These are phyloP conservation scores for Herpotrichia juniperi DNA, from an alignment of 2,329 filamentous ascomycete genomes.

Conservation along the genomic window DNA sequence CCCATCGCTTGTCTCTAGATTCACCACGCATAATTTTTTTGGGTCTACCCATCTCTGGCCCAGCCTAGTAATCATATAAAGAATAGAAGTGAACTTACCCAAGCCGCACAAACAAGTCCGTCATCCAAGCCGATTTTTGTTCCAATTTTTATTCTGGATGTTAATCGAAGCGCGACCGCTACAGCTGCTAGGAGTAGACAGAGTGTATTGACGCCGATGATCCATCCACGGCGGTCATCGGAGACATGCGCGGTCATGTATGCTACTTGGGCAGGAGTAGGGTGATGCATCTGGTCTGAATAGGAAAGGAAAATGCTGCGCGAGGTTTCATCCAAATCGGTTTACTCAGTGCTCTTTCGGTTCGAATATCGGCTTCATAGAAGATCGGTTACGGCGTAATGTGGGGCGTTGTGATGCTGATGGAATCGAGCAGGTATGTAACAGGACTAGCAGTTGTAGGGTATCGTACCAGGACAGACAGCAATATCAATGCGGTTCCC, in stretches of 20 bases:
- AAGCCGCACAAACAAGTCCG: conserved; percentile 13
- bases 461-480: no score
- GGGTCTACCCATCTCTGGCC: not conserved
- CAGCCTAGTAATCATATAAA: not conserved
- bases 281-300: conserved; percentile 3
- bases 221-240: conserved; percentile 10
- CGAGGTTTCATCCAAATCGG: not conserved
- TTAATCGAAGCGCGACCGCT: conserved; percentile 10
- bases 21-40: not conserved
- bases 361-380: not conserved
- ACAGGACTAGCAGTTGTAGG: no score
- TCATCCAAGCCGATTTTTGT: conserved; percentile 18
- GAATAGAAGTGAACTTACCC: conserved; percentile 9
- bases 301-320: not conserved
- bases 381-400: not conserved
- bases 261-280: conserved; percentile 6
- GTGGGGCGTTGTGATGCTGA: no score
- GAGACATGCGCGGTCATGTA: conserved; percentile 13
- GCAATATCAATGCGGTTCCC: no score
- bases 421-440: no score
- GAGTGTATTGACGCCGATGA: conserved; percentile 10
- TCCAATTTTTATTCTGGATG: conserved; percentile 11
- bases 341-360: not conserved
- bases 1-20: not conserved
- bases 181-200: conserved; percentile 9